Evolutionary conservation across 2,329 filamentous ascomycete genomes (phyloP), one percentile per base, ranked within the genome.

Genomic region (Cladosporium sp.): DNA sequence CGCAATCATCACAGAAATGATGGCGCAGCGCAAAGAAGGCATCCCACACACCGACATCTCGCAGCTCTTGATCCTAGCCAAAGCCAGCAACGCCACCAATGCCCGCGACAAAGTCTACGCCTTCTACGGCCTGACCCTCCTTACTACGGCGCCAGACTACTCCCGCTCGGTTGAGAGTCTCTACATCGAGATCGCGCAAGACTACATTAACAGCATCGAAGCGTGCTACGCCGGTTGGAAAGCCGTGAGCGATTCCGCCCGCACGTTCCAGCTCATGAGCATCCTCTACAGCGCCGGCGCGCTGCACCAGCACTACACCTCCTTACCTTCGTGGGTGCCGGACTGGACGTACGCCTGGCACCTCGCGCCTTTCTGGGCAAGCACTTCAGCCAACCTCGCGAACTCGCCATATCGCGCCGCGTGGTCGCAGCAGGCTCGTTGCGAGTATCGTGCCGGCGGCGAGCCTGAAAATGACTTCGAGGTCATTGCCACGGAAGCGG

Each of bases 301-400:
- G 17, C 63, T 70, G 11, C 68, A 70, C 51, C 69, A 70, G 40
- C 64, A 67, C 64, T 51, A 60, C 56, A 47, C 43, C 9, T 52
- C 54, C 1, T 62, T 72, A 17, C 68, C 70, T 2, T 70, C 68
- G 7, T 74, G 70, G 71, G 66, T 72, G 0, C 72, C 72, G 9
- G 69, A 71, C 45, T 72, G 65, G 67, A 67, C 68, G 6, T 63
- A 60, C 22, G 51, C 61, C 0, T 70, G 69, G 69, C 62, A 69
- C 49, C 60, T 69, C 11, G 67, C 68, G 9, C 69, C 68, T 2
- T 55, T 70, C 14, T 70, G 66, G 67, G 65, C 64, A 37, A 65
- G 63, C 34, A 61, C 67, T 1, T 45, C 59, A 0, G 61, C 67
- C 12, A 69, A 68, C 30, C 61, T 70, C 39, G 51, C 61, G 9